Conservation (phyloP, 31 red algal species). For the Asparagopsis taxiformis region DNA sequence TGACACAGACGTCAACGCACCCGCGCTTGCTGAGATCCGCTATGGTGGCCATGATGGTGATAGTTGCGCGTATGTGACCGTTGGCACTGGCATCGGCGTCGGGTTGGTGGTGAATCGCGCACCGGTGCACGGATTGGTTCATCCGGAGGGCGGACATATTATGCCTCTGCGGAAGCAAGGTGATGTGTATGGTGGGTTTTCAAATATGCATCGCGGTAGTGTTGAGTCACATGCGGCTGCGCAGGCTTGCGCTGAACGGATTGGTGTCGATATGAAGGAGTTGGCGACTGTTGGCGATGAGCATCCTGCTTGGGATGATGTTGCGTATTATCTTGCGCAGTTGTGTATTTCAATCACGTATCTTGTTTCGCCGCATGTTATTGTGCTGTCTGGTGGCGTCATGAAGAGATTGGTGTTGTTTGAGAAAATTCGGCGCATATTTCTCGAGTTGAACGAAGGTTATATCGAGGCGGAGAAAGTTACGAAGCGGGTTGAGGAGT, state of each 20-base stretch:
- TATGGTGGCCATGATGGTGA: conserved; percentile 60
- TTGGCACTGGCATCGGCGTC: conserved; percentile 97
- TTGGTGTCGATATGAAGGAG: conserved; percentile 39
- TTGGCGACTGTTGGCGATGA: conserved; percentile 68
- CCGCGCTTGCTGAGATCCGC: conserved; percentile 85
- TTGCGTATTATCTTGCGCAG: conserved; percentile 93
- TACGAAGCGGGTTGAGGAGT: conserved; percentile 53
- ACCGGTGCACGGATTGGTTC: conserved; percentile 91
- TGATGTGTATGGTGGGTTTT: conserved; percentile 74
- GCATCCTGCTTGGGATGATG: conserved; percentile 77
- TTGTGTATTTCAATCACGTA: conserved; percentile 79
- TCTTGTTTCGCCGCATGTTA: conserved; percentile 87
- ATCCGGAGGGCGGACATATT: conserved; percentile 92
- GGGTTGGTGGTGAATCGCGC: conserved; percentile 76
- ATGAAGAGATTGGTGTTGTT: conserved; percentile 77
- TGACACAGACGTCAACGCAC: conserved; percentile 99
- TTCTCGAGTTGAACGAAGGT: conserved; percentile 54
- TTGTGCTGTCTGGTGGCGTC: conserved; percentile 93
- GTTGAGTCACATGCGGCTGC: conserved; percentile 86
- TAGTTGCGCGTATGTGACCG: conserved; percentile 90
- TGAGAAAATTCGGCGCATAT: conserved; percentile 51
- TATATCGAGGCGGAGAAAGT: conserved; percentile 70
- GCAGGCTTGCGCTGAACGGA: conserved; percentile 83
- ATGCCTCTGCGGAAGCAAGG: conserved; percentile 27
- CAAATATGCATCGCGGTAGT: conserved; percentile 30